These are phyloP conservation scores for Salix viminalis DNA, from an alignment of 345 rosid genomes.

Conservation along the genomic window DNA sequence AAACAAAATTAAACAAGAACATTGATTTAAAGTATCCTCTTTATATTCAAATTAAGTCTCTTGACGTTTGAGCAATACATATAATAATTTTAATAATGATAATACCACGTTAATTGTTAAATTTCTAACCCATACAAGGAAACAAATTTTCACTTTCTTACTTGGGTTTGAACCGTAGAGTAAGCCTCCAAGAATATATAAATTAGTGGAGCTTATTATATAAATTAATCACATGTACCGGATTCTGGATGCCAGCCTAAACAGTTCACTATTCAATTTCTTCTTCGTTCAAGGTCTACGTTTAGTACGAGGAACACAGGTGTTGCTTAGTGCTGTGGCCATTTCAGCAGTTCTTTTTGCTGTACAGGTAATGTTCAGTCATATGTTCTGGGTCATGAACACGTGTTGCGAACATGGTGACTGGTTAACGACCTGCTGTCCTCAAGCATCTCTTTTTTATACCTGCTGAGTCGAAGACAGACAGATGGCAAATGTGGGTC, in stretches of 20 bases:
- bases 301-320: not conserved
- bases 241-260: not conserved
- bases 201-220: not conserved
- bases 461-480: not conserved
- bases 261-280: not conserved
- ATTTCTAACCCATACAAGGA: too few relatives aligned
- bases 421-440: not conserved
- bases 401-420: not conserved
- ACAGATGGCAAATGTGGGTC: not conserved
- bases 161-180: not conserved
- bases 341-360: not conserved
- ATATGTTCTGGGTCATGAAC: not conserved
- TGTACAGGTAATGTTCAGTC: not conserved
- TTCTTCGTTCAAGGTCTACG: not conserved
- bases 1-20: too few relatives aligned
- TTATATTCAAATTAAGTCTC: too few relatives aligned
- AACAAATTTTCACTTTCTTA: not conserved
- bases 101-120: too few relatives aligned
- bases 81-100: too few relatives aligned
- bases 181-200: not conserved
- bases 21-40: too few relatives aligned
- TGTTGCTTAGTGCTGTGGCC: not conserved
- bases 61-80: too few relatives aligned
- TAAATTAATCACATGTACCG: not conserved
- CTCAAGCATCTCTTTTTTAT: too few relatives aligned